Base-by-base conservation (phyloP, 176 grass and related monocot species). In the Stipa capillata region DNA sequence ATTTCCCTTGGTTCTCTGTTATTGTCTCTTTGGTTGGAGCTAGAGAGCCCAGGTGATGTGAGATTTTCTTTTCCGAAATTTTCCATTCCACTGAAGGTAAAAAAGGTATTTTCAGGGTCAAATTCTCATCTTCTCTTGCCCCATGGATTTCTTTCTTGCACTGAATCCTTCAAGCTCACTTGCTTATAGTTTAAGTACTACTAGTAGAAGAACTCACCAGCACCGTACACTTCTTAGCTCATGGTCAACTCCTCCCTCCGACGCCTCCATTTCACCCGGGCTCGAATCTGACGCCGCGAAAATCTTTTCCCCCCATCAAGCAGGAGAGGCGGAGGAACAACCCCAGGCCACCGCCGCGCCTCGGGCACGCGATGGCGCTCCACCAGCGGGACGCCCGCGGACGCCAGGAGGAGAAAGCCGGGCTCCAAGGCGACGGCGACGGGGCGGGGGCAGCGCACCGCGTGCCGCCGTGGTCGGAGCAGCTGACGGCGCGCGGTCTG, bases 401-500 rank as follows among this genome's bases (percentile, higher is more conserved):
- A 20, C 16, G 59, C 34, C 6, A 48, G 41, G 70, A 37, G 17
- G 79, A 76, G 65, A 49, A 66, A 27, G 37, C 64, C 14, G 74
- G 17, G 24, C 28, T 36, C 56, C 61, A 64, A n/a, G 90, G 61
- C 29, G 58, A 56, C 43, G 85, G 65, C 66, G 62, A 34, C 73
- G 52, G 69, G 27, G 27, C 11, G 28, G 76, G 60, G 17, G 59
- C 61, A n/a, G n/a, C 32, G 21, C 49, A 28, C 72, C 10, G 66
- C 73, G 36, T 88, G 28, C 87, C 90, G 14, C 85, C 85, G 34
- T 93, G 93, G 93, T 56, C 47, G 34, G 84, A 84, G 65, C 93
- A 97, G 60, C 58, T 97, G 55, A 97, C 93, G 37, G 31, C 82
- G 15, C 87, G 93, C 48, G 93, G 93, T 10, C 79, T 97, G 43